These are phyloP conservation scores for Telfairia occidentalis DNA, from an alignment of 331 rosid species.

Conservation along the genomic window DNA sequence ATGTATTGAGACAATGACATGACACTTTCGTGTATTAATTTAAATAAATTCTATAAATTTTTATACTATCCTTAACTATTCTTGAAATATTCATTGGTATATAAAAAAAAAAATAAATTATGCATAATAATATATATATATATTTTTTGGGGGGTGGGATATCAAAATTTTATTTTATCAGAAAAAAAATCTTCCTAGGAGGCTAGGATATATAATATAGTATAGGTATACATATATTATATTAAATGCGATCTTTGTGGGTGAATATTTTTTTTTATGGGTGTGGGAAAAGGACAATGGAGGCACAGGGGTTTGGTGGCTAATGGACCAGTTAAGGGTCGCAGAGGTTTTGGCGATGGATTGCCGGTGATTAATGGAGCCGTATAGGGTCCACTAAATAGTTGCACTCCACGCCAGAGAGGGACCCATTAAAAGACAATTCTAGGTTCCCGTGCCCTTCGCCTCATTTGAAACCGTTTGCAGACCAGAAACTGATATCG, in stretches of 20 bases:
- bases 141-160: neutral
- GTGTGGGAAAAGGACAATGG: neutral
- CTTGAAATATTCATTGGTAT: no score
- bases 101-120: no score
- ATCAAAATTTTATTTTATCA: neutral
- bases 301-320: slow-evolving; percentile 8
- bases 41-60: no score
- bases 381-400: slow-evolving; percentile 10
- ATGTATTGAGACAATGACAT: no score
- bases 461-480: slow-evolving; percentile 6
- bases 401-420: slow-evolving; percentile 4
- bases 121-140: no score
- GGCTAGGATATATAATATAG: neutral
- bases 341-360: slow-evolving; percentile 1
- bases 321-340: slow-evolving; percentile 5
- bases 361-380: slow-evolving; percentile 10
- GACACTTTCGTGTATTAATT: neutral
- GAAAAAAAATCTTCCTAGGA: neutral
- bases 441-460: slow-evolving; percentile 1
- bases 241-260: neutral
- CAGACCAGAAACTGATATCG: slow-evolving; percentile 4
- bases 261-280: neutral
- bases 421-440: slow-evolving; percentile 1
- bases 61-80: no score
- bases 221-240: neutral